phyloP scores from a whole-genome alignment of 2,329 filamentous ascomycete genomes.

The Lachnellula suecica region DNA sequence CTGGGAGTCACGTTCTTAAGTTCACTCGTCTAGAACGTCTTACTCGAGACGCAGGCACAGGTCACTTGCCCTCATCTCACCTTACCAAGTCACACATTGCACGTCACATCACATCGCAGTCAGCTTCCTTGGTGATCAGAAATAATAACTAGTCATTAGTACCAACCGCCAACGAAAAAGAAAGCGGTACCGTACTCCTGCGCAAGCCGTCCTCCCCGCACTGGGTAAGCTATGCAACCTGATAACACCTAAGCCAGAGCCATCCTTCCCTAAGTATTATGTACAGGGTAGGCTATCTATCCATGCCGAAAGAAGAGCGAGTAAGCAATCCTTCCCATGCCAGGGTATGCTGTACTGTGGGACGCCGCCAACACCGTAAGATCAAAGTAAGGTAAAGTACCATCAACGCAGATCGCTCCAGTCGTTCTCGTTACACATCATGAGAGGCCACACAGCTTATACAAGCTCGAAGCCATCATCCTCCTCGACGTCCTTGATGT shows the following conservation, averaged over 20 bases:
- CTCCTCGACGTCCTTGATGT: slow-evolving; percentile 19
- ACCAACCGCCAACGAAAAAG: no score
- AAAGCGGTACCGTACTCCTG: background rate
- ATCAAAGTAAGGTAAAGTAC: slow-evolving; percentile 7
- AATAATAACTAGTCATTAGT: no score
- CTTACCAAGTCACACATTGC: no score
- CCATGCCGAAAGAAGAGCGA: slow-evolving; percentile 5
- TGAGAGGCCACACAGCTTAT: slow-evolving; percentile 14
- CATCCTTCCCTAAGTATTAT: slow-evolving; percentile 26
- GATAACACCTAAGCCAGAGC: slow-evolving; percentile 16
- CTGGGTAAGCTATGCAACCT: slow-evolving; percentile 24
- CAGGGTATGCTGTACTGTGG: slow-evolving; percentile 26
- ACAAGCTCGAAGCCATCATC: slow-evolving; percentile 35
- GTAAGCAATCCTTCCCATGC: slow-evolving; percentile 25
- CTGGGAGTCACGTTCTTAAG: no score
- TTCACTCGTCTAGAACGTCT: no score
- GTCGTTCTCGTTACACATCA: background rate
- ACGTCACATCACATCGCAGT: no score
- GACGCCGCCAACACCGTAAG: slow-evolving; percentile 13
- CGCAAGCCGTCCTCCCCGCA: slow-evolving; percentile 25
- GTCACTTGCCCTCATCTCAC: no score
- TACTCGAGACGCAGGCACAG: no score
- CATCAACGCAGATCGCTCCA: slow-evolving; percentile 7
- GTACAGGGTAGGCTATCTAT: slow-evolving; percentile 24
- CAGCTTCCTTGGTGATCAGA: no score